Evolutionary conservation across 1,284 basidiomycete genomes (phyloP).

Genomic region (Vanrija sp.): DNA sequence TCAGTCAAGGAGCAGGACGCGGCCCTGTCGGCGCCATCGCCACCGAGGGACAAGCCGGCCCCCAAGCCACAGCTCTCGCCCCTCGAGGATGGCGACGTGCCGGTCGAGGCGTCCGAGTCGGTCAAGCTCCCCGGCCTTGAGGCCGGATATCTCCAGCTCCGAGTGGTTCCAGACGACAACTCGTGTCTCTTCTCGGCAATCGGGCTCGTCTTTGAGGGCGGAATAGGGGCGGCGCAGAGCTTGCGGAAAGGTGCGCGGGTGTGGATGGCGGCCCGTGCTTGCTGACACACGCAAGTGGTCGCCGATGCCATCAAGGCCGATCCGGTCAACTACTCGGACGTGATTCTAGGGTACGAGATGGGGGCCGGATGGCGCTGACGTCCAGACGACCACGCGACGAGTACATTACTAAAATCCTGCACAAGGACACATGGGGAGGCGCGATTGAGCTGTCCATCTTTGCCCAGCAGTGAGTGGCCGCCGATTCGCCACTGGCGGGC

Average conservation of each 20-base stretch:
- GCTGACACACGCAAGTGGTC: slow-evolving; percentile 57
- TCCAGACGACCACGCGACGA: slow-evolving; percentile 63
- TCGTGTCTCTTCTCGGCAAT: slow-evolving; percentile 85
- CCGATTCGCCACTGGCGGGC: not conserved
- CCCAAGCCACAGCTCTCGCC: slow-evolving; percentile 7
- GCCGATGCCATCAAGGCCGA: slow-evolving; percentile 71
- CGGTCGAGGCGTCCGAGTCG: slow-evolving; percentile 22
- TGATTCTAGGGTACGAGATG: slow-evolving; percentile 67
- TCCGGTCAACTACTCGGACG: slow-evolving; percentile 69
- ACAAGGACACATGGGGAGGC: slow-evolving; percentile 81
- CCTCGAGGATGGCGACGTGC: slow-evolving; percentile 14
- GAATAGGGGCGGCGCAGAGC: slow-evolving; percentile 55
- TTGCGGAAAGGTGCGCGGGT: slow-evolving; percentile 36
- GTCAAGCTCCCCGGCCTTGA: slow-evolving; percentile 47
- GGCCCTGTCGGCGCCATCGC: slow-evolving; percentile 30
- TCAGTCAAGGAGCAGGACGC: slow-evolving; percentile 36
- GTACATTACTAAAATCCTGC: slow-evolving; percentile 75
- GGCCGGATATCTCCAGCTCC: slow-evolving; percentile 47
- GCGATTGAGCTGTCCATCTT: slow-evolving; percentile 85
- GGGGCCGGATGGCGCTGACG: not conserved
- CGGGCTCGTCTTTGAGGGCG: slow-evolving; percentile 77
- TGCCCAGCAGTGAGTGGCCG: slow-evolving; percentile 56
- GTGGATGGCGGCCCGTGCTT: not conserved
- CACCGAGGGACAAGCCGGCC: slow-evolving; percentile 16
- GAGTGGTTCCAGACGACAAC: slow-evolving; percentile 89